A percentile compares a stretch with the other conserved stretches of the same genome.
Conservation (phyloP, 1,284 basidiomycete species). For the Sporisorium exsertum region DNA sequence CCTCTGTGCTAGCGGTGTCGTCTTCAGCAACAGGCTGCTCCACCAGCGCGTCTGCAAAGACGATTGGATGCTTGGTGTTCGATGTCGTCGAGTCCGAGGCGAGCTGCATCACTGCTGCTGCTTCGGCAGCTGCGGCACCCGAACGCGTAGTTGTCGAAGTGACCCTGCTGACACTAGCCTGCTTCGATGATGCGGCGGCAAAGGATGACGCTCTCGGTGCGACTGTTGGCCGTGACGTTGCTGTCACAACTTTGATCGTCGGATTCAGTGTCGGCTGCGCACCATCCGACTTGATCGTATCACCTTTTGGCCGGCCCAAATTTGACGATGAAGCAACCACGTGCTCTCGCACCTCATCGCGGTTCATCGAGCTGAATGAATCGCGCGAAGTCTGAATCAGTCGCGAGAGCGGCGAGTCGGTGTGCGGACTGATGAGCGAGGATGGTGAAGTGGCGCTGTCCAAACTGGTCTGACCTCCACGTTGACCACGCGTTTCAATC, state of each 20-base stretch:
- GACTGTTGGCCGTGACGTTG: background rate
- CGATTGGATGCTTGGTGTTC: slow-evolving; percentile 19
- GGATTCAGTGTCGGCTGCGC: background rate
- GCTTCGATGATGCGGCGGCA: slow-evolving; percentile 13
- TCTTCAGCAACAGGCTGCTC: background rate
- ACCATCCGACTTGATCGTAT: background rate
- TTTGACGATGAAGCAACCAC: background rate
- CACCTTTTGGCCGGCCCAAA: background rate
- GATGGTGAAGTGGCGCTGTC: slow-evolving; percentile 19
- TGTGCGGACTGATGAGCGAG: slow-evolving; percentile 33
- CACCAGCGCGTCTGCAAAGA: slow-evolving; percentile 28
- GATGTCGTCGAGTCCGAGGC: slow-evolving; percentile 1
- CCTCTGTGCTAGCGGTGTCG: background rate
- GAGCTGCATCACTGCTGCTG: background rate
- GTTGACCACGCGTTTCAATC: slow-evolving; percentile 9
- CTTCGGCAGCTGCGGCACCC: background rate
- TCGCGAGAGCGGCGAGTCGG: slow-evolving; percentile 30
- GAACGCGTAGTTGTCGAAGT: slow-evolving; percentile 12
- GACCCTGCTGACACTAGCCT: slow-evolving; percentile 12
- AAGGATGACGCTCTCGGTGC: slow-evolving; percentile 18
- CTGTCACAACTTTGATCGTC: background rate
- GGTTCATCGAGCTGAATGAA: slow-evolving; percentile 26
- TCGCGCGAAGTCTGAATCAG: slow-evolving; percentile 44
- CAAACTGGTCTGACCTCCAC: background rate
- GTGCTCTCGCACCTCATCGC: slow-evolving; percentile 15